Conservation (phyloP, 495 filamentous ascomycete genomes). For the Penicillium simplicissimum region DNA sequence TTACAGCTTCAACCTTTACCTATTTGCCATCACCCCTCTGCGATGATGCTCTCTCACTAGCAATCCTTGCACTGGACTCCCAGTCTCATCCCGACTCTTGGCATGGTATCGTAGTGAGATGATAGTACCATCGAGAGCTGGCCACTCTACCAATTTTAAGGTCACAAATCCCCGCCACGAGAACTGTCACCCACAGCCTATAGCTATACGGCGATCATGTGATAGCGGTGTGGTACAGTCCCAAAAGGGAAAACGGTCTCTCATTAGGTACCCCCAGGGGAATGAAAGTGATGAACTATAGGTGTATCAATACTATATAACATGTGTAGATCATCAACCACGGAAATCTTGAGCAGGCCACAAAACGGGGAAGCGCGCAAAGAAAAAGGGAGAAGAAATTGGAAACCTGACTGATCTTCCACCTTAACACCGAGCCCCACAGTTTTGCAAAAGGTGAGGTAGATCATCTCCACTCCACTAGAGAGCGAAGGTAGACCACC, state of each 20-base stretch:
- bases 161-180: neutral
- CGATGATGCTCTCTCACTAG: too few relatives aligned
- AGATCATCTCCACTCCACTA: neutral
- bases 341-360: neutral
- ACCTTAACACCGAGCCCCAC: neutral
- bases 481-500: neutral
- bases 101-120: too few relatives aligned
- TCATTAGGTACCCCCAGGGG: neutral
- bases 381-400: neutral
- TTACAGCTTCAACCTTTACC: too few relatives aligned
- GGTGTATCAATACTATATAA: slow-evolving; percentile 5
- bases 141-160: too few relatives aligned
- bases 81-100: too few relatives aligned
- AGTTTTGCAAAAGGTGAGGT: neutral
- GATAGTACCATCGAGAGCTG: too few relatives aligned
- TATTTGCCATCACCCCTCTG: too few relatives aligned
- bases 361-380: neutral
- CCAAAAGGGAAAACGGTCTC: neutral
- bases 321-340: neutral
- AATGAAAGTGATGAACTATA: neutral
- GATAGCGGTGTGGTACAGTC: neutral
- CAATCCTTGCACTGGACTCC: too few relatives aligned
- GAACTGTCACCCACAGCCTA: neutral
- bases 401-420: neutral
- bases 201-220: neutral